phyloP scores from a whole-genome alignment of 2,329 filamentous ascomycete species.

The Diaporthe sp. region DNA sequence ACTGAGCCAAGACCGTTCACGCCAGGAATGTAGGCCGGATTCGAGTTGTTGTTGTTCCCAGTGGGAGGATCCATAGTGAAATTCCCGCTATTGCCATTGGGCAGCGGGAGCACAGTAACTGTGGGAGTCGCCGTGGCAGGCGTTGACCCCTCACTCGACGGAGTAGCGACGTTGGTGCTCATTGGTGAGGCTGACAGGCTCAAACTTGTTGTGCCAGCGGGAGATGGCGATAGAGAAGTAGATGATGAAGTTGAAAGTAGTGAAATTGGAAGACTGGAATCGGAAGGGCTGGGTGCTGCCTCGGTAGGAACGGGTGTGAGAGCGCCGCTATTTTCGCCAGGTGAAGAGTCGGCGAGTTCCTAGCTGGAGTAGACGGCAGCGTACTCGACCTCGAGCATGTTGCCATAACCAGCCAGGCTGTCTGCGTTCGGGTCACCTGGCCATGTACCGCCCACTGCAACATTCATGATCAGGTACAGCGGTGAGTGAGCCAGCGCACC shows the following conservation, averaged over 20 bases:
- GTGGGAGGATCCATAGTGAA: conserved; percentile 24
- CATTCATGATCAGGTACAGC: conserved; percentile 66
- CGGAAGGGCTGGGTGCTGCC: conserved; percentile 2
- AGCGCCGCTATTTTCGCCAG: conserved; percentile 13
- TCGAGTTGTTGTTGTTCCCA: conserved; percentile 8
- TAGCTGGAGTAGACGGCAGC: conserved; percentile 46
- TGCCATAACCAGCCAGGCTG: conserved; percentile 44
- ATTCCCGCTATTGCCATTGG: conserved; percentile 25
- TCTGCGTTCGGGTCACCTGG: conserved; percentile 62
- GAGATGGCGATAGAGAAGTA: conserved; percentile 18
- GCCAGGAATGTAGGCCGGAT: conserved; percentile 7
- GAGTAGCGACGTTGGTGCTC: conserved; percentile 33
- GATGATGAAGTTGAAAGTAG: not conserved
- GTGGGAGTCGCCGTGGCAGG: conserved; percentile 33
- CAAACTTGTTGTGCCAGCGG: conserved; percentile 13
- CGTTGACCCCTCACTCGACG: conserved; percentile 39
- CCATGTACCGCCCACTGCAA: conserved; percentile 69
- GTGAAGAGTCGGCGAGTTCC: conserved; percentile 32
- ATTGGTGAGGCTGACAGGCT: conserved; percentile 26
- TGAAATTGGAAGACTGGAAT: conserved; percentile 20
- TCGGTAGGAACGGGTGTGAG: conserved; percentile 11
- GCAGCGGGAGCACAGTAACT: conserved; percentile 27
- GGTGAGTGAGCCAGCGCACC: conserved; percentile 63
- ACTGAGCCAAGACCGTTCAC: conserved; percentile 33
- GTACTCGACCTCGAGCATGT: conserved; percentile 49